Conservation (phyloP, 2,329 filamentous ascomycete species). For the Calcarisporium arbuscula region DNA sequence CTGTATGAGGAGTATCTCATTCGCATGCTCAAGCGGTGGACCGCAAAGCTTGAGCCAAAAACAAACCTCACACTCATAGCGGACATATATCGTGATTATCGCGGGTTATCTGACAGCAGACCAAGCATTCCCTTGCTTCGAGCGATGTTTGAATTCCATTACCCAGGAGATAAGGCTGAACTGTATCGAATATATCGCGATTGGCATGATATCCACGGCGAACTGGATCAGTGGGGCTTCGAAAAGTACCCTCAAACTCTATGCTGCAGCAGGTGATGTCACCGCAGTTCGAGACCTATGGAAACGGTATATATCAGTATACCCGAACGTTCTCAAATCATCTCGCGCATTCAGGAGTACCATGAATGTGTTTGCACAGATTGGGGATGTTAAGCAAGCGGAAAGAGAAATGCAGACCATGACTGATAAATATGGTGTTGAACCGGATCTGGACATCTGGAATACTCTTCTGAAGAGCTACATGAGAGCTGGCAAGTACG, state of each 20-base stretch:
- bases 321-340: constrained; percentile 25
- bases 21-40: constrained; percentile 22
- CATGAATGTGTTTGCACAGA: constrained; percentile 64
- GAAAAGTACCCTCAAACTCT: constrained; percentile 43
- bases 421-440: constrained; percentile 43
- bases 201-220: constrained; percentile 35
- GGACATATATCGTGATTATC: constrained; percentile 40
- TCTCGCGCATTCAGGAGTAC: constrained; percentile 47
- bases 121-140: constrained; percentile 34
- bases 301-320: constrained; percentile 32
- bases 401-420: constrained; percentile 59
- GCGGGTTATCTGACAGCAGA: constrained; percentile 30
- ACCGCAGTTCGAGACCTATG: constrained; percentile 38
- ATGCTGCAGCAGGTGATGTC: constrained; percentile 42
- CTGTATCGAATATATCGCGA: constrained; percentile 43
- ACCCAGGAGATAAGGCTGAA: constrained; percentile 29
- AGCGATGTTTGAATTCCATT: constrained; percentile 38
- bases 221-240: constrained; percentile 38
- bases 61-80: constrained; percentile 26
- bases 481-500: constrained; percentile 57
- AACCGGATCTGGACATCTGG: constrained; percentile 58
- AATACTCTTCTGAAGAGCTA: constrained; percentile 73
- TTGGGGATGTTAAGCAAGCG: constrained; percentile 57
- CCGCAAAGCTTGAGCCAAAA: constrained; percentile 19
- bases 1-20: constrained; percentile 40